Conservation (phyloP, 495 filamentous ascomycete species). For the Saxophila tyrrhenica region DNA sequence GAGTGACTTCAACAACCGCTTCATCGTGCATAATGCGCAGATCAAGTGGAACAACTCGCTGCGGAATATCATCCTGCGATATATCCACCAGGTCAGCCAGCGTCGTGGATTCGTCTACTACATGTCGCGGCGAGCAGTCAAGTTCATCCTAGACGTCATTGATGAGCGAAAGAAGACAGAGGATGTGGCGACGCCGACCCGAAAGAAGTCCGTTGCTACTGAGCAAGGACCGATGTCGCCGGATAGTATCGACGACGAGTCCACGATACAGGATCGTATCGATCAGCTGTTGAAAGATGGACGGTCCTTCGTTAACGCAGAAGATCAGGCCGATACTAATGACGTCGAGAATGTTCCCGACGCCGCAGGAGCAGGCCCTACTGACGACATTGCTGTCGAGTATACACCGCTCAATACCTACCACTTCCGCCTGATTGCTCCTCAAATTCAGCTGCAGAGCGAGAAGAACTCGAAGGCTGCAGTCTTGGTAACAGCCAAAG, state of each 20-base stretch:
- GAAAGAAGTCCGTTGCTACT: conserved; percentile 24
- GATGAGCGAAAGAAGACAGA: conserved; percentile 69
- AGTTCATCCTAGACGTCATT: conserved; percentile 95
- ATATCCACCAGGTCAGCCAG: conserved; percentile 95
- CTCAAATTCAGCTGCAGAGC: conserved; percentile 94
- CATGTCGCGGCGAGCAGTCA: conserved; percentile 86
- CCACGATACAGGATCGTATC: conserved; percentile 72
- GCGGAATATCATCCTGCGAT: conserved; percentile 89
- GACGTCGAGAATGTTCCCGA: conserved; percentile 5
- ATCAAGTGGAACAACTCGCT: conserved; percentile 97
- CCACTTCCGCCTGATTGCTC: conserved; percentile 86
- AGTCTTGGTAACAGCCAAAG: conserved; percentile 83
- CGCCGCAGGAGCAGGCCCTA: conserved; percentile 35
- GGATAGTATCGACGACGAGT: conserved; percentile 38
- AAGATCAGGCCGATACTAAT: conserved; percentile 36
- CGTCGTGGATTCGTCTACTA: conserved; percentile 95
- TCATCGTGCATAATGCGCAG: conserved; percentile 94
- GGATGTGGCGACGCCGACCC: conserved; percentile 28
- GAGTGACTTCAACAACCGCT: conserved; percentile 95
- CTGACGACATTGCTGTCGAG: conserved; percentile 72
- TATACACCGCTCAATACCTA: conserved; percentile 92
- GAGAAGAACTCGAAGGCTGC: conserved; percentile 93
- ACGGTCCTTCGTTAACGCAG: conserved; percentile 67
- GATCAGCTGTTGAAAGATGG: conserved; percentile 76
- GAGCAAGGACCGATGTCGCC: conserved; percentile 21